Evolutionary conservation across 768 basidiomycete genomes (phyloP).

Genomic region (Leccinum longicurvipes): DNA sequence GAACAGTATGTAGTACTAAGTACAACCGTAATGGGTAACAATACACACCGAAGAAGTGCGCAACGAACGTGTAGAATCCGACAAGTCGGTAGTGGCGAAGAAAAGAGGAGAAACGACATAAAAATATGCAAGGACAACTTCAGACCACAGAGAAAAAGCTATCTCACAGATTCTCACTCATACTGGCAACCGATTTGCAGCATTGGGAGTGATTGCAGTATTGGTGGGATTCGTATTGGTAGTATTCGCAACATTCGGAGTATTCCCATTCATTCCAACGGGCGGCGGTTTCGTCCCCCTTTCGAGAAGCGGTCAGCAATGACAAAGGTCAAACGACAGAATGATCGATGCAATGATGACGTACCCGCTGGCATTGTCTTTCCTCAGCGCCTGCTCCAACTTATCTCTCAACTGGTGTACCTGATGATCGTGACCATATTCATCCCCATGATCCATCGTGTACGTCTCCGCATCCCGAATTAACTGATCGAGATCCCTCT

Average conservation of each 20-base stretch:
- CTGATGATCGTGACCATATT: constrained; percentile 5
- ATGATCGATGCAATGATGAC: neutral
- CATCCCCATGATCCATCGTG: constrained; percentile 53
- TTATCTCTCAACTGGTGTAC: constrained; percentile 16
- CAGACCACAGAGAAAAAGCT: neutral
- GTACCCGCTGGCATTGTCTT: constrained; percentile 21
- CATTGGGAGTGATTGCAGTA: neutral
- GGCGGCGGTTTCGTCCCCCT: neutral
- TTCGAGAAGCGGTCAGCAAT: neutral
- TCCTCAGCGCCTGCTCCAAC: constrained; percentile 30
- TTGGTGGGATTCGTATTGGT: neutral
- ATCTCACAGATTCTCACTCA: neutral
- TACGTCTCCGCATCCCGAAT: constrained; percentile 60
- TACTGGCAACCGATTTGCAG: neutral
- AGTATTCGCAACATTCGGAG: neutral
- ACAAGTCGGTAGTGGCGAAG: neutral
- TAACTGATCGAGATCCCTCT: constrained; percentile 63
- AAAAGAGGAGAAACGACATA: neutral
- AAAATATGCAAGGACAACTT: neutral
- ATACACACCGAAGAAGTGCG: neutral
- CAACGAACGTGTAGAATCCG: neutral
- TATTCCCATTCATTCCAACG: neutral
- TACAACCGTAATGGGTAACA: neutral
- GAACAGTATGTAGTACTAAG: neutral
- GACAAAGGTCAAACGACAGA: neutral